Base-by-base conservation (phyloP, 2,329 filamentous ascomycete genomes). In the Botrytis deweyae region DNA sequence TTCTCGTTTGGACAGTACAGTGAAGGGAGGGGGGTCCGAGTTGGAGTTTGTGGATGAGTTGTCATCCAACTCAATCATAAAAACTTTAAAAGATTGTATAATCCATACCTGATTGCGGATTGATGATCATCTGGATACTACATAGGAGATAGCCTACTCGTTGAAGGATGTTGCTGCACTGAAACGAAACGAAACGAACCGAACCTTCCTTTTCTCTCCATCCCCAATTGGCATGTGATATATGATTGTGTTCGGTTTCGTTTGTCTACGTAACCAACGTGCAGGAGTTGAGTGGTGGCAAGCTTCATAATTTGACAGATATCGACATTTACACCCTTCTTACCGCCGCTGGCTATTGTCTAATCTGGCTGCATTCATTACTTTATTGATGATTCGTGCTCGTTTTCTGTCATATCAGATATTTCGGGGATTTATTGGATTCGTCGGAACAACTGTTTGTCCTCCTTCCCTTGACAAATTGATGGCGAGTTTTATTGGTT, bases 371-470 rank as follows among this genome's bases (percentile, higher is more conserved):
- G 22, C 29, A 44, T 64, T 33, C 38, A 42, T 63, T 18, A 10
- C 38, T 63, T 63, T 42, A 52, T 59, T 42, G 29, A 55, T 52
- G 59, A 52, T 65, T 66, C 59, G 36, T 66, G 33, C 38, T 29
- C 63, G 14, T 33, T 63, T 64, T 71, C 69, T 71, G 20, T 71
- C 59, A 71, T n/a, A 71, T 64, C 63, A 64, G 25, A 63, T 36
- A 49, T 64, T 42, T 69, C 49, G 49, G 44, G 40, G 22, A 36
- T 64, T 59, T 36, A 33, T 25, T 58, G 63, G 70, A 59, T 62
- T 58, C 59, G 69, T 62, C 44, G 69, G 58, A 64, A 71, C 29
- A 71, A 64, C 69, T n/a, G 59, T 72, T 68, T 68, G 49, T 59
- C 63, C 70, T 68, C 29, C 46, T 40, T 46, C 29, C 36, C 52